Base-by-base conservation (phyloP, 345 rosid species). In the Eucalyptus cloeziana region DNA sequence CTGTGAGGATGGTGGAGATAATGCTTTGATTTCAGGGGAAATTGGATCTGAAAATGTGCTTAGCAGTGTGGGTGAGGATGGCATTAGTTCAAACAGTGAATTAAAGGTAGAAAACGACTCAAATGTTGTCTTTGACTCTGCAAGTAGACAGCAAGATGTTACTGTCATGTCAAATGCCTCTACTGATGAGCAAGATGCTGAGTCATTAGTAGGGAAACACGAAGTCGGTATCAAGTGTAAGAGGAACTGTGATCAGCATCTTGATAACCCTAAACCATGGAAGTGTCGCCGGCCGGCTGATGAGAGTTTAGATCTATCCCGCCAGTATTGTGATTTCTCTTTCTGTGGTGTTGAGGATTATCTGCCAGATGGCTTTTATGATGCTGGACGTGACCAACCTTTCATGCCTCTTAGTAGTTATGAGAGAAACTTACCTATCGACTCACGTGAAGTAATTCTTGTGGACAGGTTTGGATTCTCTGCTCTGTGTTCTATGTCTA, bases 351-450 rank as follows among this genome's bases (percentile, higher is more conserved):
- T 90, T 87, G 96, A 95, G 88, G 99, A 98, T 91, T 90, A 43
- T 83, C 92, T 98, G 83, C 95, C 96, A 44, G 99, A 98, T 86
- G 99, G 99, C 21, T 98, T 98, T 92, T 98, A 95, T 93, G 99
- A 98, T 93, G 99, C 98, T 10, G 99, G 99, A 54, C 99, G 99
- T 22, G 97, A 98, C 91, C 93, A 98, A 81, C 99, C 99, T 67
- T 97, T 98, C 92, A 90, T 95, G 98, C 90, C 96, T 30, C 90
- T 97, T 71, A 90, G 86, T 83, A 94, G 89, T 88, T 96, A 95
- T 88, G 96, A 98, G 92, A 90, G 95, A 89, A 88, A 90, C 86
- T 89, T 95, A 90, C 94, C 92, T 69, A 96, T 94, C 37, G 98
- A 97, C 69, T 94, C 98, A 19, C 99, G 99, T 49, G 99, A 98